Conservation (phyloP, 106 monocot genomes). For the Acanthochlamys bracteata region DNA sequence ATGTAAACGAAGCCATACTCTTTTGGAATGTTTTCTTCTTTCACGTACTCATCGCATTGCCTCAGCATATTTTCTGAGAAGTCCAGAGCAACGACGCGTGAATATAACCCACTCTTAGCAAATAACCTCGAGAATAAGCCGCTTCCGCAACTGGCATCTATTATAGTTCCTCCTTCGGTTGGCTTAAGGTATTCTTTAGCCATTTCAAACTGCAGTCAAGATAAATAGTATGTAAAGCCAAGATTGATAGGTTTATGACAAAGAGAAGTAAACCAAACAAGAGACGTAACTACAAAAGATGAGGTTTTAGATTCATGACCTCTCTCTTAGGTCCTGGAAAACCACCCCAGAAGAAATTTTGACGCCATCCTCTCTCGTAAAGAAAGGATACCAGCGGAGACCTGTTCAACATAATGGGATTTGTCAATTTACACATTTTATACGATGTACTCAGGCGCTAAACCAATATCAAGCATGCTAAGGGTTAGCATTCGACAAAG, state of each 20-base stretch:
- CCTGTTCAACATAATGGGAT: conserved; percentile 45
- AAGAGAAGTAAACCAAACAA: too few relatives aligned
- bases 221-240: not conserved
- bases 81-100: conserved; percentile 78
- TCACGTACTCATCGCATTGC: conserved; percentile 64
- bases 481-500: too few relatives aligned
- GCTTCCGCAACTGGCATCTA: conserved; percentile 97
- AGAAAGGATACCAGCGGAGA: conserved; percentile 76
- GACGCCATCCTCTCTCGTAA: conserved; percentile 97
- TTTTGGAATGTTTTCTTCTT: conserved; percentile 47
- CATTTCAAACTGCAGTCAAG: conserved; percentile 82
- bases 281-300: too few relatives aligned
- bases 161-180: conserved; percentile 67
- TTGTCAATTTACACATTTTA: conserved; percentile 4
- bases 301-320: too few relatives aligned
- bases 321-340: conserved; percentile 86
- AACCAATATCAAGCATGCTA: too few relatives aligned
- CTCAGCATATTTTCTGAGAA: conserved; percentile 93
- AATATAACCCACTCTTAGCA: conserved; percentile 65
- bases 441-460: not conserved
- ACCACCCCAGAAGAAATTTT: conserved; percentile 69
- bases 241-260: too few relatives aligned
- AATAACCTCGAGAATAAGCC: conserved; percentile 89
- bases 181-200: conserved; percentile 68
- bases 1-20: conserved; percentile 40